Base-by-base conservation (phyloP, 495 filamentous ascomycete species). In the Hypoxylon cercidicola region DNA sequence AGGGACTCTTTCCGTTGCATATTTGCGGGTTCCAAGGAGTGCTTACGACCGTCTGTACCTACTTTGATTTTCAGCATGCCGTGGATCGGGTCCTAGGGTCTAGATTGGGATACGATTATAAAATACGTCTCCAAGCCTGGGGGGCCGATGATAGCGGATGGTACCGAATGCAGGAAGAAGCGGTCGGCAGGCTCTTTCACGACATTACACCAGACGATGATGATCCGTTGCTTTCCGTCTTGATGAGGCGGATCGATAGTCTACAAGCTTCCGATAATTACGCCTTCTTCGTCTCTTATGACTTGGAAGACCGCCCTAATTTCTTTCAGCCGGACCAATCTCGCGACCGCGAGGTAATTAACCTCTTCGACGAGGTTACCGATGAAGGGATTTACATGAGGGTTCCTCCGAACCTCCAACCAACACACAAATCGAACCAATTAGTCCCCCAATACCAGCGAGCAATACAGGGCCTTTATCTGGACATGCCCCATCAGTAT, bases 91-190 rank as follows among this genome's bases (percentile, higher is more conserved):
- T 73, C 9, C 10, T 65, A 7, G 47, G 53, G 12, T 34, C 49
- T 9, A 46, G 15, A 12, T 13, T 60, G 4, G 13, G 20, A 5
- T 37, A 46, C n/a, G 56, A 73, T 41, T 56, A 59, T 25, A 34
- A 4, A 6, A 44, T 73, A 34, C 52, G 58, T 9, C 20, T 73
- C 13, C 53, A 73, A 34, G 30, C 71, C 37, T 73, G 70, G 70
- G n/a, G 56, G n/a, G 1, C 15, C 1, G 0, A 45, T 3, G 2
- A 18, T 1, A 4, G 15, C 9, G 16, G 34, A 11, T 2, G 34
- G 43, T 21, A 34, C 66, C 7, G 19, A 50, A 0, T n/a, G 3
- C 3, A 3, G 25, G 25, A 28, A 3, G 25, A 28, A n/a, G 64
- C 18, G 4, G 48, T 15, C 2, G 70, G 57, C 20, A 55, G 18